These are phyloP conservation scores for Galerina marginata DNA, from an alignment of 768 basidiomycete genomes.

Conservation along the genomic window DNA sequence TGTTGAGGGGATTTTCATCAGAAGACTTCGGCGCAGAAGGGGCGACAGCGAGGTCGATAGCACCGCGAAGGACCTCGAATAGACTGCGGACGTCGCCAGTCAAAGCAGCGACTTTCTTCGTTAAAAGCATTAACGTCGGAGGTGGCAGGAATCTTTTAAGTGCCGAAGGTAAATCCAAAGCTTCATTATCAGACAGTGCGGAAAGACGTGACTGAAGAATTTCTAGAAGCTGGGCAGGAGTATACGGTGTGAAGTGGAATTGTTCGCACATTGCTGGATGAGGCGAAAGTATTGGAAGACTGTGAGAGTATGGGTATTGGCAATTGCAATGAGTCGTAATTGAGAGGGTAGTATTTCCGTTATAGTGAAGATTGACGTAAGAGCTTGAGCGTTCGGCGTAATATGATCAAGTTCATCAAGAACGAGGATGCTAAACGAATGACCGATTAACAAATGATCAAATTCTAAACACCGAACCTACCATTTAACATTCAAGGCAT, in stretches of 20 bases:
- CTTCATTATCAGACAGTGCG: slow-evolving; percentile 46
- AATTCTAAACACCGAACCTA: slow-evolving; percentile 31
- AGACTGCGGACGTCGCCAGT: slow-evolving; percentile 85
- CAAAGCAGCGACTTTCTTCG: slow-evolving; percentile 80
- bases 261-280: slow-evolving; percentile 55
- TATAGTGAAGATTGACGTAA: slow-evolving; percentile 72
- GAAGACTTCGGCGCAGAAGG: slow-evolving; percentile 17
- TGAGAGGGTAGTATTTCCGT: slow-evolving; percentile 54
- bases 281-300: slow-evolving; percentile 39
- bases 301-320: slow-evolving; percentile 89
- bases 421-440: slow-evolving; percentile 62
- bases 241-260: slow-evolving; percentile 87
- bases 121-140: slow-evolving; percentile 69
- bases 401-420: slow-evolving; percentile 91
- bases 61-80: slow-evolving; percentile 80
- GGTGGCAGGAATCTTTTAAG: slow-evolving; percentile 63
- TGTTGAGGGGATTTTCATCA: slow-evolving; percentile 39
- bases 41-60: slow-evolving; percentile 72
- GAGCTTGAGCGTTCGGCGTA: slow-evolving; percentile 59
- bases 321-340: slow-evolving; percentile 82
- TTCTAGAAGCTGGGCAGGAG: slow-evolving; percentile 67
- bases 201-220: slow-evolving; percentile 72
- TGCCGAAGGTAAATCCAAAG: slow-evolving; percentile 33
- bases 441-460: slow-evolving; percentile 19
- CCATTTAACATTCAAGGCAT: slow-evolving; percentile 57